Evolutionary conservation across 2,329 filamentous ascomycete genomes (phyloP).

Genomic region (Pseudopithomyces maydicus): DNA sequence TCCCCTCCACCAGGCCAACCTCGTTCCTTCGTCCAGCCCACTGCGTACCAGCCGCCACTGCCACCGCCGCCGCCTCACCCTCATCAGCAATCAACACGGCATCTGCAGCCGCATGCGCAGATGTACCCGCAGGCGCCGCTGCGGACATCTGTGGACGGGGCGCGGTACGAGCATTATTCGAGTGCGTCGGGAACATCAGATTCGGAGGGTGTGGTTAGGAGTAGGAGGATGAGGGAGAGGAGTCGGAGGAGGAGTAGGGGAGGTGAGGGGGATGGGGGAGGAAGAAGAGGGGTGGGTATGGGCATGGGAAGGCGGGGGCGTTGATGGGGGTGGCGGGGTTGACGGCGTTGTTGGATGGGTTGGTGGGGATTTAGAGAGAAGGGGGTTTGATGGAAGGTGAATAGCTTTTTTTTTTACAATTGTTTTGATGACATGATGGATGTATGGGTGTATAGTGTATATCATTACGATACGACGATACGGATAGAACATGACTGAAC

Average conservation of each 20-base stretch:
- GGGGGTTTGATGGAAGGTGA: not conserved
- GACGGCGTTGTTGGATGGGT: constrained; percentile 43
- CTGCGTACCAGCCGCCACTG: constrained; percentile 9
- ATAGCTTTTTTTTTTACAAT: not conserved
- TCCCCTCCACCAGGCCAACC: constrained; percentile 5
- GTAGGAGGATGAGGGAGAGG: constrained; percentile 18
- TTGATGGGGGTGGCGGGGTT: constrained; percentile 44
- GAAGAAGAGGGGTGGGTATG: constrained; percentile 30
- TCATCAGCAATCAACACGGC: not conserved
- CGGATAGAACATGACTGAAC: not conserved
- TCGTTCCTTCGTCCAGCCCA: constrained; percentile 1
- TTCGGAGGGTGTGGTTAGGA: constrained; percentile 21
- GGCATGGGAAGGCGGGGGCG: constrained; percentile 37
- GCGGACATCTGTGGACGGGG: not conserved
- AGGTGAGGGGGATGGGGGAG: not conserved
- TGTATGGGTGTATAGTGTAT: not conserved
- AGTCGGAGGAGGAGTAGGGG: constrained; percentile 15
- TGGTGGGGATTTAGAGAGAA: constrained; percentile 22
- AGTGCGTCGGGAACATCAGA: constrained; percentile 27
- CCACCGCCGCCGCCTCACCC: constrained; percentile 9
- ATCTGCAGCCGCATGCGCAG: not conserved
- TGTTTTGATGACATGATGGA: not conserved
- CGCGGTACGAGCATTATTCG: constrained; percentile 15
- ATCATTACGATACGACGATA: no score
- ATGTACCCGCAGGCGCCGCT: constrained; percentile 21